Evolutionary conservation across 164 flowering plant species (phyloP).

Genomic region (Umbilicus rupestris): DNA sequence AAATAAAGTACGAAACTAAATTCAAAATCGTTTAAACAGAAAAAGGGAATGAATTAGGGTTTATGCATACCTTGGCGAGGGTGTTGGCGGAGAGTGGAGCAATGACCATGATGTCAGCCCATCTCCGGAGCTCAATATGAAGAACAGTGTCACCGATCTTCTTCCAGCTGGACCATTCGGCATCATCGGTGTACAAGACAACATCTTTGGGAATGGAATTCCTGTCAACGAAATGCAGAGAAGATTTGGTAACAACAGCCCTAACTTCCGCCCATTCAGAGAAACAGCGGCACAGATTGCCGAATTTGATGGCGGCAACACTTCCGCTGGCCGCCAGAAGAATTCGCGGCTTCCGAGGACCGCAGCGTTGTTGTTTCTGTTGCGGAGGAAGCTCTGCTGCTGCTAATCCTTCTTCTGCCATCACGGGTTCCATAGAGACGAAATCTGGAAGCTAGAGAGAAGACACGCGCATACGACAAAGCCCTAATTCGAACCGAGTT

Average conservation of each 20-base stretch:
- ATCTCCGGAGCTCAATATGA: constrained; percentile 57
- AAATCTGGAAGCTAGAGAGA: too few species aligned
- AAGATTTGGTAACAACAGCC: constrained; percentile 27
- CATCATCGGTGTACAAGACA: constrained; percentile 29
- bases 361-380: too few species aligned
- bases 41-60: too few species aligned
- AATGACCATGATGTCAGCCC: constrained; percentile 72
- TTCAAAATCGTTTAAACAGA: too few species aligned
- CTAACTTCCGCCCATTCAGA: constrained; percentile 64
- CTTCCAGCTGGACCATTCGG: constrained; percentile 39
- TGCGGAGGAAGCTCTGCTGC: background rate
- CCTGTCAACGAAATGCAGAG: constrained; percentile 12
- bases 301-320: constrained; percentile 59
- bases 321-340: constrained; percentile 71
- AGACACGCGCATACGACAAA: too few species aligned
- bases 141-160: constrained; percentile 52
- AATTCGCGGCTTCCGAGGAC: constrained; percentile 32
- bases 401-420: too few species aligned
- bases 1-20: too few species aligned
- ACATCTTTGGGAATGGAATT: constrained; percentile 14
- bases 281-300: constrained; percentile 41
- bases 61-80: constrained; percentile 45
- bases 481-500: too few species aligned
- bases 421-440: too few species aligned
- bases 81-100: constrained; percentile 76